Conservation (phyloP, 2,329 filamentous ascomycete species). For the Diaporthe citri region DNA sequence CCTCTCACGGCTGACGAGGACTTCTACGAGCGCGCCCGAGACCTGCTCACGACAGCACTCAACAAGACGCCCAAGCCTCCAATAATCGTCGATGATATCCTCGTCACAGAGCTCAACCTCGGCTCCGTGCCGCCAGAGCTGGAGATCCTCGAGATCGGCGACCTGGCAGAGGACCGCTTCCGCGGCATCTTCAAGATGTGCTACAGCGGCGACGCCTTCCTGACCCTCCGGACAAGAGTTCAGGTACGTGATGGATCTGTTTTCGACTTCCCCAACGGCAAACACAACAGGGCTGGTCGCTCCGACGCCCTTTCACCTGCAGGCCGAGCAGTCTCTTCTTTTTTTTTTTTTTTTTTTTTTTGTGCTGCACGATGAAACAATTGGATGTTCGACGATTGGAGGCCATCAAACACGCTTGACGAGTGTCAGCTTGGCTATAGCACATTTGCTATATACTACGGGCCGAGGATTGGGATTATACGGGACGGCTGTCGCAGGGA, state of each 20-base stretch:
- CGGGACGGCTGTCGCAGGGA: conserved; percentile 3
- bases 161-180: conserved; percentile 96
- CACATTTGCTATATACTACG: conserved; percentile 13
- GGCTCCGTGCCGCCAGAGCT: conserved; percentile 94
- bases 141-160: conserved; percentile 97
- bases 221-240: conserved; percentile 95
- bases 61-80: conserved; percentile 99
- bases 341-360: neutral
- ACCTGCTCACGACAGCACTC: conserved; percentile 92
- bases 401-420: conserved; percentile 25
- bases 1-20: conserved; percentile 94
- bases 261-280: conserved; percentile 37
- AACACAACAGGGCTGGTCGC: neutral
- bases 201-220: conserved; percentile 93
- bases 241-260: conserved; percentile 71
- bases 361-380: neutral
- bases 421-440: conserved; percentile 36
- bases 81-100: conserved; percentile 99
- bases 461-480: neutral
- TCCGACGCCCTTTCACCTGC: neutral
- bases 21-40: conserved; percentile 90
- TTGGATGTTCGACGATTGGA: conserved; percentile 7
- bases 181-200: conserved; percentile 99
- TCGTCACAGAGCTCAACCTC: conserved; percentile 97
- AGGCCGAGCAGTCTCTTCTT: neutral